Conservation (phyloP, 2,329 filamentous ascomycete species). For the Cyphellophora europaea region DNA sequence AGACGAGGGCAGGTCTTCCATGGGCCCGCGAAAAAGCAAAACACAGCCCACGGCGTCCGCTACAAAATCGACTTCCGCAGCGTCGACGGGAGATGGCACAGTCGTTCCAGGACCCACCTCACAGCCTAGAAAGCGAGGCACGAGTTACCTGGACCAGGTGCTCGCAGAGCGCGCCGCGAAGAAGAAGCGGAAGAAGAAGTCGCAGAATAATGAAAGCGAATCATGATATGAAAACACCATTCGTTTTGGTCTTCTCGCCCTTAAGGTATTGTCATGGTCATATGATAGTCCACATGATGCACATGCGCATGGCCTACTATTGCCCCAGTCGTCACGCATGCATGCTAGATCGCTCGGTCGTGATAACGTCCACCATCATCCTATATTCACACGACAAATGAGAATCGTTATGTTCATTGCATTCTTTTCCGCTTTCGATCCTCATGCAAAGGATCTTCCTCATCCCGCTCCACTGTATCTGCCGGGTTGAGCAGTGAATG, state of each 20-base stretch:
- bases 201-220: conserved; percentile 8
- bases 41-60: background rate
- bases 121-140: conserved; percentile 13
- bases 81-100: background rate
- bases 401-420: conserved; percentile 26
- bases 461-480: conserved; percentile 56
- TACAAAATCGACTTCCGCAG: background rate
- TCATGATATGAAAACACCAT: too few relatives aligned
- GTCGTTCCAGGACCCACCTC: background rate
- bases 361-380: background rate
- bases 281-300: too few relatives aligned
- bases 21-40: background rate
- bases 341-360: too few relatives aligned
- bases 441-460: conserved; percentile 49
- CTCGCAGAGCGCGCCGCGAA: conserved; percentile 17
- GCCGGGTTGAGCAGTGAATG: conserved; percentile 60
- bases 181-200: conserved; percentile 16
- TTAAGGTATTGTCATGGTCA: too few relatives aligned
- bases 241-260: too few relatives aligned
- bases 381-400: background rate
- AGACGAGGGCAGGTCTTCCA: conserved; percentile 5
- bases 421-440: conserved; percentile 55
- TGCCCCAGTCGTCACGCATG: too few relatives aligned
- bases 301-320: too few relatives aligned
- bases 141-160: conserved; percentile 18